Evolutionary conservation across 352 stramenopile species (phyloP).

Genomic region (Phytophthora cryptogea): DNA sequence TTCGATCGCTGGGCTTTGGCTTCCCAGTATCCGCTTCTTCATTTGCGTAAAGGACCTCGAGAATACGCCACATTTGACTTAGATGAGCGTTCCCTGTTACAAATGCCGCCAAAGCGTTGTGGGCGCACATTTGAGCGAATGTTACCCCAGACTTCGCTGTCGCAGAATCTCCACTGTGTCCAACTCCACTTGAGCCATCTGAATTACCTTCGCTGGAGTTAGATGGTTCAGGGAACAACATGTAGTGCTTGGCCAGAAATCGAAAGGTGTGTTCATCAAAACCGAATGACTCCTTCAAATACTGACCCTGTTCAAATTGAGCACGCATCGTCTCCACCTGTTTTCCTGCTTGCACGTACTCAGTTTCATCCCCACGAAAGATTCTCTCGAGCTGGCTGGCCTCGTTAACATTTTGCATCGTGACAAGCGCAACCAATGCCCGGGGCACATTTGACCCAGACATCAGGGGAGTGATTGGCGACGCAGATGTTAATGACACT

Average conservation of each 20-base stretch:
- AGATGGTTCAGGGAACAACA: constrained; percentile 38
- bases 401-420: constrained; percentile 76
- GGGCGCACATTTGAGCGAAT: constrained; percentile 78
- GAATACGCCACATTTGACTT: constrained; percentile 88
- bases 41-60: constrained; percentile 76
- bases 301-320: constrained; percentile 67
- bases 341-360: constrained; percentile 58
- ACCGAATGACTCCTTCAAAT: constrained; percentile 81
- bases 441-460: constrained; percentile 38
- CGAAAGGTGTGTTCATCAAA: constrained; percentile 88
- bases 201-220: constrained; percentile 2
- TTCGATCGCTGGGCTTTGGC: constrained; percentile 6
- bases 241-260: constrained; percentile 81
- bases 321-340: constrained; percentile 63
- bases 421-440: constrained; percentile 72
- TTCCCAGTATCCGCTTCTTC: constrained; percentile 29
- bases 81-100: constrained; percentile 74
- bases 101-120: constrained; percentile 83
- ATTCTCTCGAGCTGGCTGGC: constrained; percentile 69
- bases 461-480: constrained; percentile 48
- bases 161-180: constrained; percentile 11
- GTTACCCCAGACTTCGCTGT: constrained; percentile 26
- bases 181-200: constrained; percentile 9
- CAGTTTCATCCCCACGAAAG: constrained; percentile 64
- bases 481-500: constrained; percentile 33